A percentile compares a stretch with the other conserved stretches of the same genome.
These are phyloP conservation scores for Melampsora larici-populina DNA, from an alignment of 1,284 basidiomycete species.

Conservation along the genomic window DNA sequence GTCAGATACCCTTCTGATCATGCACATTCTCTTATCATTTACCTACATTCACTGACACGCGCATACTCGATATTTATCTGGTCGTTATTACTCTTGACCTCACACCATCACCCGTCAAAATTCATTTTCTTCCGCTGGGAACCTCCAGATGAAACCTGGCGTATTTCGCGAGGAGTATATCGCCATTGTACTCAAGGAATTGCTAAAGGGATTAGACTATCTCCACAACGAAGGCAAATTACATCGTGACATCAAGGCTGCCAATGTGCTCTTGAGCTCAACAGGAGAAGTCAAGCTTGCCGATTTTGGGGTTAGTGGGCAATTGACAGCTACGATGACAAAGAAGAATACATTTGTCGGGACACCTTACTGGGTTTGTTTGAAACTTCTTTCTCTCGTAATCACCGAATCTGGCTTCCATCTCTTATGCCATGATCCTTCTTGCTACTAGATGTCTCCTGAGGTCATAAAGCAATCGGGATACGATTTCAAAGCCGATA, in stretches of 20 bases:
- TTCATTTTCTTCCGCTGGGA: not conserved
- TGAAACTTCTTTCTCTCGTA: not conserved
- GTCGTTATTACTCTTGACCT: slow-evolving; percentile 13
- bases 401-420: not conserved
- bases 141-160: slow-evolving; percentile 86
- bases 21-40: slow-evolving; percentile 35
- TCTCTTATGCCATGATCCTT: not conserved
- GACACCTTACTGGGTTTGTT: slow-evolving; percentile 58
- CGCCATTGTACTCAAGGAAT: slow-evolving; percentile 88
- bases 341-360: slow-evolving; percentile 99
- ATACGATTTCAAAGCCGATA: slow-evolving; percentile 97
- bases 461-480: slow-evolving; percentile 99
- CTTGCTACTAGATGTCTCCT: slow-evolving; percentile 96
- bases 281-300: slow-evolving; percentile 97
- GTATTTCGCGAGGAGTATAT: slow-evolving; percentile 97
- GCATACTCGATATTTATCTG: not conserved
- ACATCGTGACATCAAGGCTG: slow-evolving; percentile 97
- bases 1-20: slow-evolving; percentile 49
- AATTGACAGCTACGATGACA: slow-evolving; percentile 66
- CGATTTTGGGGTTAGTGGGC: slow-evolving; percentile 98
- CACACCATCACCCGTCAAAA: not conserved
- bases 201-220: slow-evolving; percentile 88
- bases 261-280: slow-evolving; percentile 88
- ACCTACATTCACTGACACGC: slow-evolving; percentile 6
- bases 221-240: slow-evolving; percentile 93